Conservation (phyloP, 352 stramenopile genomes). For the Paralagenidium karlingii region DNA sequence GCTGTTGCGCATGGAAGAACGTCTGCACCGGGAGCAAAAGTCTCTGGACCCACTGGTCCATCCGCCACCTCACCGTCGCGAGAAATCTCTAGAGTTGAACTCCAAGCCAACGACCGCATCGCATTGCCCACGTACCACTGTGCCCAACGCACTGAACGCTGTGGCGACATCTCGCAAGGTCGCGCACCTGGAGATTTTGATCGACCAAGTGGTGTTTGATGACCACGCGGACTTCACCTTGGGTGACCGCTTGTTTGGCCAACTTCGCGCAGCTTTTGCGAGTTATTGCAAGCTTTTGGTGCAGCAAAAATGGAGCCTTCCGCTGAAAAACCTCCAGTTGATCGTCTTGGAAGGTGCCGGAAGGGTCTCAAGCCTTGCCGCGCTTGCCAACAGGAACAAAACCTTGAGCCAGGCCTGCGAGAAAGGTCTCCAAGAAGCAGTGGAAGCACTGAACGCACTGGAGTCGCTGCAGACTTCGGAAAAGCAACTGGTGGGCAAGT, state of each 20-base stretch:
- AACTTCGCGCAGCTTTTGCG: conserved; percentile 39
- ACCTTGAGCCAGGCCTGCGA: conserved; percentile 1
- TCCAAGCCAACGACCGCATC: too few relatives aligned
- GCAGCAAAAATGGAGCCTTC: conserved; percentile 28
- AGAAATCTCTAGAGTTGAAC: too few relatives aligned
- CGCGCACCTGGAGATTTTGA: conserved; percentile 36
- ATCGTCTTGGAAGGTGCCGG: not conserved
- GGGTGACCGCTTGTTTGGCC: conserved; percentile 42
- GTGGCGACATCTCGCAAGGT: too few relatives aligned
- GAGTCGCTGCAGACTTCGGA: conserved; percentile 34
- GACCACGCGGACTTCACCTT: conserved; percentile 60
- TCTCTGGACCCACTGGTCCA: too few relatives aligned
- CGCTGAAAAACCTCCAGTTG: conserved; percentile 15
- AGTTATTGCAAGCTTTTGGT: conserved; percentile 41
- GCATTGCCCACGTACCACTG: too few relatives aligned
- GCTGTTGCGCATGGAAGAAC: conserved; percentile 36
- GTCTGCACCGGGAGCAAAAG: conserved; percentile 18
- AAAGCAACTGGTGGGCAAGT: conserved; percentile 33
- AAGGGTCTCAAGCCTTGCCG: conserved; percentile 8
- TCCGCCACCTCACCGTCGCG: too few relatives aligned
- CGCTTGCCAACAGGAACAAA: conserved; percentile 16
- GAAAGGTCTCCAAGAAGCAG: conserved; percentile 16
- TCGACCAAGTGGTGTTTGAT: conserved; percentile 53
- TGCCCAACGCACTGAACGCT: too few relatives aligned
- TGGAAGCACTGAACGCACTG: conserved; percentile 23